Evolutionary conservation across 768 basidiomycete species (phyloP).

Genomic region (Xerocomellus amylosporus): DNA sequence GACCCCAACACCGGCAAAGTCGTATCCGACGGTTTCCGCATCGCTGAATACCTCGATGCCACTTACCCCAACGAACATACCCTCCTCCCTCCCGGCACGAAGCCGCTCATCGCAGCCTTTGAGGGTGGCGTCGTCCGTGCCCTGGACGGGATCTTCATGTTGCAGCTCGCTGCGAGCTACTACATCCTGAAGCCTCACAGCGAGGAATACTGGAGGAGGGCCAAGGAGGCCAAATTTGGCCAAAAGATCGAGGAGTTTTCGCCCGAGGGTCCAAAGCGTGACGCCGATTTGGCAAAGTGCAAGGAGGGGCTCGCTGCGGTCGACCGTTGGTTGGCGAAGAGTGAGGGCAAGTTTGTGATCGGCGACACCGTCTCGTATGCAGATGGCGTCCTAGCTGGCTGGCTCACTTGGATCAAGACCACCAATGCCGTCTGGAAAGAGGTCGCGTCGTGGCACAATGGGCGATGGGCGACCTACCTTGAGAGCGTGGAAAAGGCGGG

Average conservation of each 20-base stretch:
- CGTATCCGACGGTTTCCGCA: constrained; percentile 41
- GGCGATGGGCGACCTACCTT: constrained; percentile 38
- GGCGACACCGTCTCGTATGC: constrained; percentile 36
- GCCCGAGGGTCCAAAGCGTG: constrained; percentile 28
- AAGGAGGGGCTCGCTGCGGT: constrained; percentile 27
- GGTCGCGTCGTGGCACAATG: constrained; percentile 36
- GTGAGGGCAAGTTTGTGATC: constrained; percentile 32
- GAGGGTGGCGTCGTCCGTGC: constrained; percentile 17
- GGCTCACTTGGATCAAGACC: constrained; percentile 36
- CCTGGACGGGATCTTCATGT: constrained; percentile 8
- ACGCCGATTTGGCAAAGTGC: constrained; percentile 27
- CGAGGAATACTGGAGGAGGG: constrained; percentile 33
- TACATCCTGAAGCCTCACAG: constrained; percentile 27
- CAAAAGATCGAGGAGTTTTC: constrained; percentile 37
- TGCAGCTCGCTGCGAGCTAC: constrained; percentile 15
- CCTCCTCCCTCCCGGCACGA: constrained; percentile 42
- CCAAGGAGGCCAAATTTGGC: constrained; percentile 33
- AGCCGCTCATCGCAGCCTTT: constrained; percentile 42
- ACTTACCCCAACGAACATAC: constrained; percentile 37
- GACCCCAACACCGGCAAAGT: constrained; percentile 37
- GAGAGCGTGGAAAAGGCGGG: constrained; percentile 28
- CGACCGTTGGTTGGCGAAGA: constrained; percentile 31
- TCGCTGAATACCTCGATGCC: constrained; percentile 47
- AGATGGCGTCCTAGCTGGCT: constrained; percentile 35
- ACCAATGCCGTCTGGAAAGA: constrained; percentile 34